A percentile compares a stretch with the other conserved stretches of the same genome.
phyloP scores from a whole-genome alignment of 208 protist genomes.

The Giardia muris region DNA sequence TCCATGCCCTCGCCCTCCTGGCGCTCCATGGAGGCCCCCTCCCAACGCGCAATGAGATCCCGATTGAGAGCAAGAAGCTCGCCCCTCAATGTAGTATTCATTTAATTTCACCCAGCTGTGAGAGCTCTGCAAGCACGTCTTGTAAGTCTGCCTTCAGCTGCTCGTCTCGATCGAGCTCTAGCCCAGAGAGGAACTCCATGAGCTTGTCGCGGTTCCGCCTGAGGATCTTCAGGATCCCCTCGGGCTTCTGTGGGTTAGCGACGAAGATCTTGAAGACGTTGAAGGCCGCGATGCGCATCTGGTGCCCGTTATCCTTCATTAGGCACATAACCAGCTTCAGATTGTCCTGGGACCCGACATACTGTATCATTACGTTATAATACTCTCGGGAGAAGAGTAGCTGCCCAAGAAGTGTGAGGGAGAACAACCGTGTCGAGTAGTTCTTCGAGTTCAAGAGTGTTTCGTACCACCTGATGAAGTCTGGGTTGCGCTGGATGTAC shows the following conservation, averaged over 20 bases:
- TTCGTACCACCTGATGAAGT: slow-evolving; percentile 18
- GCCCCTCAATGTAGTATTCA: too few relatives aligned
- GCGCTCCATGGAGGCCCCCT: too few relatives aligned
- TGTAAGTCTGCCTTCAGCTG: too few relatives aligned
- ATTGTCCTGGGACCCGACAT: slow-evolving; percentile 57
- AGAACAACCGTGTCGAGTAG: neutral
- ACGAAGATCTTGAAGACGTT: slow-evolving; percentile 75
- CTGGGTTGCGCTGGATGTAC: neutral
- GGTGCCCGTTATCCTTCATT: slow-evolving; percentile 55
- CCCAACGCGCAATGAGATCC: too few relatives aligned
- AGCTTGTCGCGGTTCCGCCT: slow-evolving; percentile 62
- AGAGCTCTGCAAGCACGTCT: too few relatives aligned
- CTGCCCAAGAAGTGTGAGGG: slow-evolving; percentile 57
- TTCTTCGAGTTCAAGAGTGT: neutral
- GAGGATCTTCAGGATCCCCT: slow-evolving; percentile 60
- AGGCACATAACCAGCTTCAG: slow-evolving; percentile 71
- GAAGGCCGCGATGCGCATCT: slow-evolving; percentile 72
- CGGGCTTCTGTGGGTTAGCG: slow-evolving; percentile 68
- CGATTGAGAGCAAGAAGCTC: too few relatives aligned
- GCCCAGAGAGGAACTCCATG: slow-evolving; percentile 61
- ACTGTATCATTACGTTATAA: slow-evolving; percentile 65
- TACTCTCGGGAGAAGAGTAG: slow-evolving; percentile 63
- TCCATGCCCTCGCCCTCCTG: too few relatives aligned
- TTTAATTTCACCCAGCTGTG: too few relatives aligned
- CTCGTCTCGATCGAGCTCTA: too few relatives aligned